Conservation (phyloP, 2,329 filamentous ascomycete genomes). For the Ascochyta viciae-villosae region DNA sequence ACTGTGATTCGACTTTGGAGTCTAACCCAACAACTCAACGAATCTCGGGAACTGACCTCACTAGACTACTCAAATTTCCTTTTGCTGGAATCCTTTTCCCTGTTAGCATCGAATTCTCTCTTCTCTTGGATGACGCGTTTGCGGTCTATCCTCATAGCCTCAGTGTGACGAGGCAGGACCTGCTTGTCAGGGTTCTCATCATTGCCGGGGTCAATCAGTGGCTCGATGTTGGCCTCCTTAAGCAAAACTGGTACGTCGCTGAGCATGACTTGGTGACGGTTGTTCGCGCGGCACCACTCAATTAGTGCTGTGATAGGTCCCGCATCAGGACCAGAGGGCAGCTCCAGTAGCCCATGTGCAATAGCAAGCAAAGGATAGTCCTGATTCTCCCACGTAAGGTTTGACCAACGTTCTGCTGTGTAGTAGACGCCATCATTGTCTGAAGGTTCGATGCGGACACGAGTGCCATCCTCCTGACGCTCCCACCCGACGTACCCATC, state of each 20-base stretch:
- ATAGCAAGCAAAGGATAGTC: slow-evolving; percentile 32
- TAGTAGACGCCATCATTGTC: slow-evolving; percentile 1
- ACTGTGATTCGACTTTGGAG: too few relatives aligned
- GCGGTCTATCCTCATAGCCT: slow-evolving; percentile 21
- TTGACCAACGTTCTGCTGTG: slow-evolving; percentile 22
- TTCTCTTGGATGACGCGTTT: slow-evolving; percentile 3
- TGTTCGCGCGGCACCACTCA: slow-evolving; percentile 16
- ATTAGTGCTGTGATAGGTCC: slow-evolving; percentile 27
- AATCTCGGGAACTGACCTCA: too few relatives aligned
- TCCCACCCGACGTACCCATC: neutral
- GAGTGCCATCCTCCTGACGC: neutral
- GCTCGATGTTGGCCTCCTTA: slow-evolving; percentile 5
- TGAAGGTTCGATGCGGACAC: neutral
- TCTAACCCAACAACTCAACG: too few relatives aligned
- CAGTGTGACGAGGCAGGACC: neutral
- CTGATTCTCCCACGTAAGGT: slow-evolving; percentile 10
- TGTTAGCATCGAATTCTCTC: neutral
- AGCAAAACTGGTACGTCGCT: slow-evolving; percentile 19
- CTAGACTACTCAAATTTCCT: slow-evolving; percentile 3
- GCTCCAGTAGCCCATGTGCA: slow-evolving; percentile 14
- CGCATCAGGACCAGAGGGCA: slow-evolving; percentile 24
- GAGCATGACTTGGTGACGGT: slow-evolving; percentile 6
- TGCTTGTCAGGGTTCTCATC: slow-evolving; percentile 19
- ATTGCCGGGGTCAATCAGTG: slow-evolving; percentile 16
- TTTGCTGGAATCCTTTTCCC: slow-evolving; percentile 6